Percentiles rank a stretch among this genome's conserved stretches.
phyloP scores from a whole-genome alignment of 163 green algal genomes.

The Scenedesmus sp. region DNA sequence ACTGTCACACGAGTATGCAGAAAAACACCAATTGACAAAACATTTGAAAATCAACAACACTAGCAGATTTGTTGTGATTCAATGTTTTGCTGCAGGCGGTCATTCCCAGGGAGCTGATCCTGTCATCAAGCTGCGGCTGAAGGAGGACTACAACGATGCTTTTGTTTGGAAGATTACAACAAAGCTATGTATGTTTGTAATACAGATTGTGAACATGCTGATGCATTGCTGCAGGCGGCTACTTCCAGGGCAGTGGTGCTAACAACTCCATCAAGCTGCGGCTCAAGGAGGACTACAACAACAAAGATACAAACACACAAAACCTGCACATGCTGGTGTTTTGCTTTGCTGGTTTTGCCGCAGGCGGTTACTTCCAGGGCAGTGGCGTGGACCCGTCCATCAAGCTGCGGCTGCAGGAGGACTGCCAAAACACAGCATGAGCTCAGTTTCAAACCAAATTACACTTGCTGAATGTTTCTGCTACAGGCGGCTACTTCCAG shows the following conservation, averaged over 20 bases:
- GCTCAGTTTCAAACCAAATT: background rate
- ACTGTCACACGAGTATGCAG: no score
- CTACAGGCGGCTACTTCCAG: slow-evolving; percentile 74
- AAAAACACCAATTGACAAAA: no score
- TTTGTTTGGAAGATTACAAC: no score
- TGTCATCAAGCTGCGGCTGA: slow-evolving; percentile 84
- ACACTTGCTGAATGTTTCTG: background rate
- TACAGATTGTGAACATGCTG: background rate
- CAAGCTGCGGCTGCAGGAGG: slow-evolving; percentile 84
- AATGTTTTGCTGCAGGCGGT: slow-evolving; percentile 59
- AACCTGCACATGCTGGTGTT: slow-evolving; percentile 83
- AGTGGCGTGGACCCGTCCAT: slow-evolving; percentile 71
- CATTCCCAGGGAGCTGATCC: slow-evolving; percentile 74
- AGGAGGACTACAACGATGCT: slow-evolving; percentile 58
- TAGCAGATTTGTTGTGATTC: no score
- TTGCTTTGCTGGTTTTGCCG: background rate
- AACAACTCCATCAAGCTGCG: slow-evolving; percentile 82
- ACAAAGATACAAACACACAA: slow-evolving; percentile 62
- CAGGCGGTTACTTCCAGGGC: slow-evolving; percentile 75
- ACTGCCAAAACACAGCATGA: background rate
- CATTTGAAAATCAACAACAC: no score
- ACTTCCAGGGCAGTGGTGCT: slow-evolving; percentile 67
- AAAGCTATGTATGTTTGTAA: no score
- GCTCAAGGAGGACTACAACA: slow-evolving; percentile 81
- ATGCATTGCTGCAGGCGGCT: slow-evolving; percentile 60